Base-by-base conservation (phyloP, 768 basidiomycete genomes). In the Suillus ampliporus region DNA sequence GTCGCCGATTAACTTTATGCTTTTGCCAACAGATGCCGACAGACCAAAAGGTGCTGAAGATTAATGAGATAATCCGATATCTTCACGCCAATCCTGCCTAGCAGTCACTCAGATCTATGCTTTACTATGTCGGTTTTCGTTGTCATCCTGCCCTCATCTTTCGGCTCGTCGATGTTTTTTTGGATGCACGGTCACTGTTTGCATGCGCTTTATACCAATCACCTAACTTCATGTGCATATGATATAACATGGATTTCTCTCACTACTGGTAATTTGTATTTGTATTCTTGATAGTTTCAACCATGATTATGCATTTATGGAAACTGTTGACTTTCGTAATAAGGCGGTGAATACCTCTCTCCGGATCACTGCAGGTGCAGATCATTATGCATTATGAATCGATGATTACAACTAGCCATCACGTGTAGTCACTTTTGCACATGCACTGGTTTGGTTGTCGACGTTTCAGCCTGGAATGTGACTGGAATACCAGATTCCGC, bases 41-140 rank as follows among this genome's bases (percentile, higher is more conserved):
- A 4, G 74, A 86, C 31, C 77, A 85, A 46, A 87, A 88, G 65
- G 66, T 88, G 1, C 66, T 77, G 60, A 80, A 80, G 63, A 88
- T 88, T 28, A 69, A 82, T 54, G 83, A 84, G 64, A 73, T 83
- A 8, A 79, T 87, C 63, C 76, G 73, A 38, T 74, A 73, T 58
- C 72, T 86, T 21, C 78, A 66, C 38, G 64, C 62, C 54, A 63
- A 70, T 14, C 61, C 43, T 47, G 47, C 50, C 40, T 53, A 57
- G 56, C 40, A 41, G 38, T 28, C 17, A 19, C n/a, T n/a, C n/a
- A n/a, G n/a, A 19, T 54, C 37, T 15, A 26, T 38, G n/a, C 31
- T 28, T 51, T 13, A 7, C 7, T 40, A 9, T 10, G 5, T 14
- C 43, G 4, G 2, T 23, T 23, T 4, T 53, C 21, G 21, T 23